Evolutionary conservation across 257 asterid genomes (phyloP), one percentile per base, ranked within the genome.

Genomic region (Vinca minor): DNA sequence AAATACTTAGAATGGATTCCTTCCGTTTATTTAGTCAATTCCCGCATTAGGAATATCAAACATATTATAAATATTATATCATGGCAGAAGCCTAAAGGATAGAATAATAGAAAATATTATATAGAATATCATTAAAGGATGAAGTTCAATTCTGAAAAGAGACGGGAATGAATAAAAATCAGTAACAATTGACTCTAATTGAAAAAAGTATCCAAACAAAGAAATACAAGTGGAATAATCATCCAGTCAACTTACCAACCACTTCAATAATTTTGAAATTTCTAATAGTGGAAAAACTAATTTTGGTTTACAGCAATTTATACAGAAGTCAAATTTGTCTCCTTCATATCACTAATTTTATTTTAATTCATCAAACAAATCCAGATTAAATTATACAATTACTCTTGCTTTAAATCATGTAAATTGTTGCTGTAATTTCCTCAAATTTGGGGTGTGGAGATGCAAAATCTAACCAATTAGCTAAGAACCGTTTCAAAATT

Each of bases 201-300:
- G 13, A 18, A 21, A 10, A 12, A 25, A 50, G 20, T 12, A 1
- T 3, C 18, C 34, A 1, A 21, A 20, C 28, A 4, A 50, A 34
- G 28, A 35, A 8, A 31, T 18, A 46, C 28, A 46, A 20, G 59
- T 48, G 10, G 15, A 38, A 65, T 41, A 23, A 23, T 65, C n/a
- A n/a, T n/a, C 64, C 66, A 58, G n/a, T 36, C 14, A 46, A 25
- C 50, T 35, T 35, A 59, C 21, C 42, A 35, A 28, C 56, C 18
- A 32, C 39, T 14, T 17, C 14, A 31, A 4, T 10, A 38, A 13
- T 21, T 34, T 59, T 38, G 50, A 41, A 38, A 60, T 39, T 45
- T 39, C 11, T 23, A 9, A 39, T 25, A 4, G 17, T 42, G 1
- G 25, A 35, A n/a, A 7, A 15, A 20, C n/a, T 34, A 9, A 17